Percentiles rank a stretch among this genome's conserved stretches.
phyloP scores from a whole-genome alignment of 345 rosid species.

The Arabis hirsuta region DNA sequence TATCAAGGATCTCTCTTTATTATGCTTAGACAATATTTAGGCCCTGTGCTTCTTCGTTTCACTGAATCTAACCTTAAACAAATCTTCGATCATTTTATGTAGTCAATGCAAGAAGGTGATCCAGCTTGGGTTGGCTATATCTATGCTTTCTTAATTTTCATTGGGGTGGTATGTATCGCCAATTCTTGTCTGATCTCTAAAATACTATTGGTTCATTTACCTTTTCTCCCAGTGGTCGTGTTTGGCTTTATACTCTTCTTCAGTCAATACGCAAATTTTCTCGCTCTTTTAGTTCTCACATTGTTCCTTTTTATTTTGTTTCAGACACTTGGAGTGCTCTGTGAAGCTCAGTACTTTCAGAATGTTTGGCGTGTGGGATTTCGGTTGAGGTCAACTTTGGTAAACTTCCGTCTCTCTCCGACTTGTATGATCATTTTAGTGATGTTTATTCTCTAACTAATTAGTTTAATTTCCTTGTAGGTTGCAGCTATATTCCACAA shows the following conservation, averaged over 20 bases:
- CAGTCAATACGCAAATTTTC: not conserved
- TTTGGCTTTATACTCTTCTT: constrained; percentile 1
- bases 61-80: constrained; percentile 2
- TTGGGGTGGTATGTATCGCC: constrained; percentile 70
- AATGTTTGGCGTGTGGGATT: constrained; percentile 90
- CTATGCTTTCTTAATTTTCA: constrained; percentile 81
- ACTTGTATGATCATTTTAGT: constrained; percentile 20
- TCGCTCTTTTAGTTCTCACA: constrained; percentile 8
- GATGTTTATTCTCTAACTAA: constrained; percentile 21
- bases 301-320: constrained; percentile 28
- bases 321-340: constrained; percentile 79
- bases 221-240: not conserved
- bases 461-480: constrained; percentile 43
- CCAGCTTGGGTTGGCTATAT: constrained; percentile 88
- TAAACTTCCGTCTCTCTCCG: constrained; percentile 36
- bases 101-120: constrained; percentile 95
- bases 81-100: constrained; percentile 38
- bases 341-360: constrained; percentile 80
- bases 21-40: not conserved
- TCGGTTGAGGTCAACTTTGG: constrained; percentile 91
- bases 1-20: not conserved
- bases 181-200: not conserved
- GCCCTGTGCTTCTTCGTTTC: not conserved
- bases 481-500: constrained; percentile 94
- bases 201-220: constrained; percentile 5